These are phyloP conservation scores for Monosporascus sp. DNA, from an alignment of 2,329 filamentous ascomycete species.

Conservation along the genomic window DNA sequence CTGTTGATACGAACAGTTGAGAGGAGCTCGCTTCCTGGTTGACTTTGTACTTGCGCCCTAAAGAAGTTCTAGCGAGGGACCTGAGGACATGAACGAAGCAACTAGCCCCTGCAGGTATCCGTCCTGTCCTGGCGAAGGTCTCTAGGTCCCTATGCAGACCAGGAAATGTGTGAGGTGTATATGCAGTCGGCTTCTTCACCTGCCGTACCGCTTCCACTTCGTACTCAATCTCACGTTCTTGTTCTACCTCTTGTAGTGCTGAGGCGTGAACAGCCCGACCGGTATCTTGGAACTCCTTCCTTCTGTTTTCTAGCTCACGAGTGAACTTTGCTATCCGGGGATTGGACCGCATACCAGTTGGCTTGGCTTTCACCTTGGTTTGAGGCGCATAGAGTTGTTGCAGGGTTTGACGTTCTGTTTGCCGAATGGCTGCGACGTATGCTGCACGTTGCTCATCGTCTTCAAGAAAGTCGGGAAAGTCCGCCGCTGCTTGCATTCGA, in stretches of 20 bases:
- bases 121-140: slow-evolving; percentile 40
- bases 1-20: slow-evolving; percentile 33
- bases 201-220: slow-evolving; percentile 54
- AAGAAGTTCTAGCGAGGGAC: slow-evolving; percentile 30
- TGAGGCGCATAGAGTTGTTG: slow-evolving; percentile 49
- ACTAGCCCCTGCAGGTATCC: slow-evolving; percentile 29
- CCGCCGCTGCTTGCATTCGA: slow-evolving; percentile 42
- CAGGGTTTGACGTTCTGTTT: slow-evolving; percentile 52
- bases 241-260: slow-evolving; percentile 54
- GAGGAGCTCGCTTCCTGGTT: slow-evolving; percentile 9
- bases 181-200: slow-evolving; percentile 40
- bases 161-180: slow-evolving; percentile 34
- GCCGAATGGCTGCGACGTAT: slow-evolving; percentile 41
- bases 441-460: slow-evolving; percentile 26
- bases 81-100: slow-evolving; percentile 37
- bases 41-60: slow-evolving; percentile 30
- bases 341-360: slow-evolving; percentile 16
- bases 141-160: slow-evolving; percentile 43
- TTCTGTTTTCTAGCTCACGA: slow-evolving; percentile 28
- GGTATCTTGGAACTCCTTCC: slow-evolving; percentile 25
- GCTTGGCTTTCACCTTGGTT: slow-evolving; percentile 8
- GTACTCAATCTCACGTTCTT: slow-evolving; percentile 54
- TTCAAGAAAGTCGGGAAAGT: slow-evolving; percentile 36
- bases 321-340: slow-evolving; percentile 19
- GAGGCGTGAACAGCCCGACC: slow-evolving; percentile 42